Percentiles rank a stretch among this genome's conserved stretches.
phyloP scores from a whole-genome alignment of 176 grass and related monocot species.

The Raddia distichophylla region DNA sequence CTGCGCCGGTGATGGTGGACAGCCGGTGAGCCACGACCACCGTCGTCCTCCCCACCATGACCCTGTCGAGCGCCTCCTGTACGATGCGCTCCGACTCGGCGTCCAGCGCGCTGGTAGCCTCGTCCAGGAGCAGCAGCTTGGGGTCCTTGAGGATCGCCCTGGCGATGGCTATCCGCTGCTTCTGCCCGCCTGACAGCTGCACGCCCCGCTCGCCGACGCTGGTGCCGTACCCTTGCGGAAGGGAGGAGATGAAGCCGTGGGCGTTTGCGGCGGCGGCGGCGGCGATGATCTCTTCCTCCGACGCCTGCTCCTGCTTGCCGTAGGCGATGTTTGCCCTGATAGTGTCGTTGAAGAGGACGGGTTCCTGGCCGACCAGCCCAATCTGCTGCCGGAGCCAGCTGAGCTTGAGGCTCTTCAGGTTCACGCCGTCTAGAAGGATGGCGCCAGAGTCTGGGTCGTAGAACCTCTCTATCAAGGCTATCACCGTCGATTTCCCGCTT shows the following conservation, averaged over 20 bases:
- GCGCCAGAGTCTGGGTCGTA: constrained; percentile 66
- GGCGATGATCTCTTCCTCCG: constrained; percentile 69
- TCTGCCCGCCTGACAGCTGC: constrained; percentile 71
- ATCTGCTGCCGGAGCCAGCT: constrained; percentile 74
- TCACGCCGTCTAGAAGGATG: constrained; percentile 55
- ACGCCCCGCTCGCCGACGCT: constrained; percentile 65
- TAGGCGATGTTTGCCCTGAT: constrained; percentile 75
- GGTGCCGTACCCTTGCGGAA: constrained; percentile 59
- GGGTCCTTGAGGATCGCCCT: constrained; percentile 61
- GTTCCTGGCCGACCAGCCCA: constrained; percentile 76
- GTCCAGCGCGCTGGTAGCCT: constrained; percentile 64
- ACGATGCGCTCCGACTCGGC: constrained; percentile 62
- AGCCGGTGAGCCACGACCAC: constrained; percentile 54
- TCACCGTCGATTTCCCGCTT: constrained; percentile 79
- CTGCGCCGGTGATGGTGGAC: constrained; percentile 49
- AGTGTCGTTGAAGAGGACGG: constrained; percentile 64
- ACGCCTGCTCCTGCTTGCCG: constrained; percentile 51
- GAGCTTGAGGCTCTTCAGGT: constrained; percentile 58
- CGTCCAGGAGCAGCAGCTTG: constrained; percentile 59
- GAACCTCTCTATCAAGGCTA: constrained; percentile 76
- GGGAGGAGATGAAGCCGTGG: constrained; percentile 66
- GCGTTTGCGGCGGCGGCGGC: constrained; percentile 60
- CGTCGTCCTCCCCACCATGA: constrained; percentile 58
- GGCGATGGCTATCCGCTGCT: constrained; percentile 73
- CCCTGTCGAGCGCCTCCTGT: constrained; percentile 56